Conservation (phyloP, 2,329 filamentous ascomycete genomes). For the Colletotrichum incanum region DNA sequence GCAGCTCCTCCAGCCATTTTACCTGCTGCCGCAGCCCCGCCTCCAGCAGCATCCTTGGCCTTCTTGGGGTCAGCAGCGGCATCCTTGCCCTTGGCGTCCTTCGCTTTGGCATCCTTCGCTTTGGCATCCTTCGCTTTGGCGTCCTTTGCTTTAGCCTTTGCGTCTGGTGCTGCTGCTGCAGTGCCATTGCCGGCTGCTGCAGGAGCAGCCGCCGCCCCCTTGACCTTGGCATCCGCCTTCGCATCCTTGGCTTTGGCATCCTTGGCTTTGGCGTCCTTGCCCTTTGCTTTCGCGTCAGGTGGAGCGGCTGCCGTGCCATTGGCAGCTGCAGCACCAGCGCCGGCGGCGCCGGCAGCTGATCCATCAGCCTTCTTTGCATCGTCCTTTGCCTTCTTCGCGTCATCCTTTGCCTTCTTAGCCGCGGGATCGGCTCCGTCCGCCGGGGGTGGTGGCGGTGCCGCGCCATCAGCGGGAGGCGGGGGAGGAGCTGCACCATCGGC, state of each 20-base stretch:
- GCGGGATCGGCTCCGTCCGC: slow-evolving; percentile 3
- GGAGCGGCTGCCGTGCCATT: slow-evolving; percentile 19
- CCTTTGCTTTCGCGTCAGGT: slow-evolving; percentile 1
- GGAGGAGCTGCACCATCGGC: not conserved
- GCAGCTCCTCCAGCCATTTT: slow-evolving; percentile 7
- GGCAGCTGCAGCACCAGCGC: slow-evolving; percentile 6
- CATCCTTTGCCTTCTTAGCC: slow-evolving; percentile 17
- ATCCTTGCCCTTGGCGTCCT: not conserved
- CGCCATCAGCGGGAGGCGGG: not conserved
- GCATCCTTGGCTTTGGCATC: slow-evolving; percentile 10
- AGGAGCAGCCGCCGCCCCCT: not conserved
- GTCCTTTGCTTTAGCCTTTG: slow-evolving; percentile 10
- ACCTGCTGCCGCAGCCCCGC: slow-evolving; percentile 14
- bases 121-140: slow-evolving; percentile 5
- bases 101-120: not conserved
- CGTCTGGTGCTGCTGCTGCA: not conserved
- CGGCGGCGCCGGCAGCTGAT: slow-evolving; percentile 19
- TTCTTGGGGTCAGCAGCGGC: slow-evolving; percentile 23
- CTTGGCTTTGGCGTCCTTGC: slow-evolving; percentile 4
- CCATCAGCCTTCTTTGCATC: slow-evolving; percentile 26
- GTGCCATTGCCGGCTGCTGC: slow-evolving; percentile 24
- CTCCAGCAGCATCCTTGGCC: slow-evolving; percentile 19
- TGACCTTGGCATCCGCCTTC: slow-evolving; percentile 10
- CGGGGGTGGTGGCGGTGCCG: slow-evolving; percentile 11
- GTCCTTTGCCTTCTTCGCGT: slow-evolving; percentile 15